Base-by-base conservation (phyloP, 163 green algal genomes). In the Chlorella variabilis region DNA sequence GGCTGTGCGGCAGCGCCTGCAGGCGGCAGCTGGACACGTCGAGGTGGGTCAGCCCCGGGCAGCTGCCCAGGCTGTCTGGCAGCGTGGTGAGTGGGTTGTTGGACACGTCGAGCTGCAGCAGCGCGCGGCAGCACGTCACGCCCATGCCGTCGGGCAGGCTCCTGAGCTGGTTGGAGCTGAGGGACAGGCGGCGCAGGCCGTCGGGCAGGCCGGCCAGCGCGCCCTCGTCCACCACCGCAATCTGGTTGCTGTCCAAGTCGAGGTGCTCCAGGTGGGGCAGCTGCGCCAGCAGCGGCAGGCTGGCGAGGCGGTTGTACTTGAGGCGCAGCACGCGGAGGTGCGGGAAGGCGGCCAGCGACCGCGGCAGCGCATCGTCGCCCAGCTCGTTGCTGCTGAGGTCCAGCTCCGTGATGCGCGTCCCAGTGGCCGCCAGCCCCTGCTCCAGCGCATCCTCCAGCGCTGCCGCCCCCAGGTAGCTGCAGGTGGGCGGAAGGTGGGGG, bases 11-110 rank as follows among this genome's bases (percentile, higher is more conserved):
- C 77, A 98, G 88, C 58, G 83, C 78, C n/a, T 86, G 83, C 69
- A 98, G 89, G 45, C 85, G 89, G 90, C 97, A 97, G 80, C 85
- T 94, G 58, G 82, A 91, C 25, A 96, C 67, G 85, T 97, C 91
- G 68, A 98, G 83, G 68, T 90, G 88, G 21, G 90, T 74, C 31
- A 98, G 84, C 0, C 74, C 79, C 21, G 85, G 86, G 71, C 94
- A 89, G 75, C 90, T 80, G 9, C 91, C 94, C 18, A 98, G 88
- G 51, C 89, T 87, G 11, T 95, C 89, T 33, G 93, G 93, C 63
- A 98, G 82, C 20, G 82, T 20, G 49, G 93, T 90, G 29, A 98
- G 58, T 7, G 58, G 59, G 75, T 81, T 81, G 75, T 62, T 71
- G 39, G 25, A 45, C 15, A 81, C 15, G 7, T 27, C 36, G 13